These are phyloP conservation scores for Phialophora macrospora DNA, from an alignment of 2,329 filamentous ascomycete species.

Conservation along the genomic window DNA sequence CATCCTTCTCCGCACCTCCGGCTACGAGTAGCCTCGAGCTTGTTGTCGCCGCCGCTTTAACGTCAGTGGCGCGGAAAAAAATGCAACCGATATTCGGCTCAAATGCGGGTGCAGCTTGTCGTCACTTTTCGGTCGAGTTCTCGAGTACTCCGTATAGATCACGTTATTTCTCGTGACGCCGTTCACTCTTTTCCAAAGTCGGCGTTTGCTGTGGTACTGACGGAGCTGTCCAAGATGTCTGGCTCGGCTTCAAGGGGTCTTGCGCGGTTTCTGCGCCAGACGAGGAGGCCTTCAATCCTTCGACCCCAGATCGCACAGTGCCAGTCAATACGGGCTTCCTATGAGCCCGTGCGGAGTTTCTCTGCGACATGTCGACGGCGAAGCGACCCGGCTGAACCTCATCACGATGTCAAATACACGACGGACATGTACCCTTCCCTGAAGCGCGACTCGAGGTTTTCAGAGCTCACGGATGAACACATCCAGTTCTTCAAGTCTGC, in stretches of 20 bases:
- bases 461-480: conserved; percentile 72
- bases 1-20: neutral
- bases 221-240: conserved; percentile 19
- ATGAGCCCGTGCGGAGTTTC: conserved; percentile 30
- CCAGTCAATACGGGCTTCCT: conserved; percentile 13
- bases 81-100: neutral
- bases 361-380: conserved; percentile 24
- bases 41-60: neutral
- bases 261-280: conserved; percentile 25
- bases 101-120: conserved; percentile 9
- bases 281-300: conserved; percentile 25
- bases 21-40: no score
- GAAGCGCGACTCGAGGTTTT: conserved; percentile 76
- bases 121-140: neutral
- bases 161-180: neutral
- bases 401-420: conserved; percentile 68
- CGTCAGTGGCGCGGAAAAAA: neutral
- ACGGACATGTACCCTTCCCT: conserved; percentile 79
- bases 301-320: conserved; percentile 17
- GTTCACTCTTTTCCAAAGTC: neutral
- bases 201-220: neutral
- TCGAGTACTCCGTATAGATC: neutral
- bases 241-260: conserved; percentile 25
- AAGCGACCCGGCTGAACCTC: conserved; percentile 32
- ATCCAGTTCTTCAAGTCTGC: conserved; percentile 80